These are phyloP conservation scores for Irpex sp. DNA, from an alignment of 1,284 basidiomycete genomes.

Conservation along the genomic window DNA sequence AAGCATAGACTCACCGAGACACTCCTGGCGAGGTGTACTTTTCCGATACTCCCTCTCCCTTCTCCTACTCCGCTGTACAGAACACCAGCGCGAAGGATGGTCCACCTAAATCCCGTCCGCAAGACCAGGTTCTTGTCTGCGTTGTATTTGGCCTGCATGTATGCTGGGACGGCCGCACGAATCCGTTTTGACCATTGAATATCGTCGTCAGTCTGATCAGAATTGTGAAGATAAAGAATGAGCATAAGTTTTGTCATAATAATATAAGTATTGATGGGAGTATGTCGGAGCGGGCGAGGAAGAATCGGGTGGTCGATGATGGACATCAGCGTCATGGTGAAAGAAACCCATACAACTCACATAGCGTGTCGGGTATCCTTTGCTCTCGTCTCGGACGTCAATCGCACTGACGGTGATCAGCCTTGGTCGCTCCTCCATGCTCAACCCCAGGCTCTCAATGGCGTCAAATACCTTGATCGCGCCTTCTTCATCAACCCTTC, in stretches of 20 bases:
- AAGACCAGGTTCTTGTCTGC: constrained; percentile 65
- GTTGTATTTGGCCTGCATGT: constrained; percentile 65
- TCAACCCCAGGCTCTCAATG: constrained; percentile 43
- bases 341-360: constrained; percentile 29
- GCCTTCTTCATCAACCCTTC: constrained; percentile 68
- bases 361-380: constrained; percentile 52
- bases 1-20: constrained; percentile 38
- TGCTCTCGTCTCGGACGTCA: constrained; percentile 55
- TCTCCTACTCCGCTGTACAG: constrained; percentile 52
- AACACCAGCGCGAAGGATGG: constrained; percentile 64
- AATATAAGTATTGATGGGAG: too few relatives aligned
- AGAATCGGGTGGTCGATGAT: too few relatives aligned
- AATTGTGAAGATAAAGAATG: background rate
- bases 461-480: constrained; percentile 75
- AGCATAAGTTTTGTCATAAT: background rate
- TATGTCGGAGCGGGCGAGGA: too few relatives aligned
- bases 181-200: constrained; percentile 41
- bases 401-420: constrained; percentile 64
- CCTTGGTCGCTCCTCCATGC: constrained; percentile 39
- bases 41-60: constrained; percentile 53
- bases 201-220: constrained; percentile 43
- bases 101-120: constrained; percentile 62
- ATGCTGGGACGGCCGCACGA: constrained; percentile 40
- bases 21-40: constrained; percentile 43
- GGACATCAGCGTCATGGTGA: too few relatives aligned